Percentiles rank a stretch among this genome's conserved stretches.
Conservation (phyloP, 1,284 basidiomycete genomes). For the Heterobasidion annosum region DNA sequence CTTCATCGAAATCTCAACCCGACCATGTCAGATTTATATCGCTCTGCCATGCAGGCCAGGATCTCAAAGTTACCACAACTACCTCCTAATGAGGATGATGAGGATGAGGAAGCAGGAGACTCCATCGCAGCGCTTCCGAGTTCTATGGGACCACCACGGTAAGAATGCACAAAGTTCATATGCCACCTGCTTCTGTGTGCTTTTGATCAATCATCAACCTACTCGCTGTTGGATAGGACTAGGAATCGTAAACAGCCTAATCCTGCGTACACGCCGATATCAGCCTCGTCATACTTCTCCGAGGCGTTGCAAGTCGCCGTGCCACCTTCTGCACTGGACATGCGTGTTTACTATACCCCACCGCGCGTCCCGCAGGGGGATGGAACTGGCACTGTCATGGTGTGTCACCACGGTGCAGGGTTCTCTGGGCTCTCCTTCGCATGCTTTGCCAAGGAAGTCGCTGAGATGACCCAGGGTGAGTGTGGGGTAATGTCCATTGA, state of each 20-base stretch:
- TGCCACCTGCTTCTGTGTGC: too few relatives aligned
- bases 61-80: conserved; percentile 56
- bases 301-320: conserved; percentile 72
- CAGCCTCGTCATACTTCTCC: conserved; percentile 64
- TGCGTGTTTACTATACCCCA: conserved; percentile 73
- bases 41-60: conserved; percentile 59
- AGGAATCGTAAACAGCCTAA: conserved; percentile 33
- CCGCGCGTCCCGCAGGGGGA: conserved; percentile 27
- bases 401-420: conserved; percentile 94
- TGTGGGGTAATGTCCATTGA: conserved; percentile 83
- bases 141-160: conserved; percentile 52
- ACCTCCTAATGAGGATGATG: conserved; percentile 40
- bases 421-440: conserved; percentile 88
- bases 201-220: background rate
- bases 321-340: conserved; percentile 48
- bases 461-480: conserved; percentile 52
- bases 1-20: too few relatives aligned
- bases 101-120: conserved; percentile 53
- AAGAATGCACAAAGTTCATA: conserved; percentile 20
- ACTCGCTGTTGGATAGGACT: conserved; percentile 2
- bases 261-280: conserved; percentile 61
- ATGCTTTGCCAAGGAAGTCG: conserved; percentile 74
- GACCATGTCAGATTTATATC: conserved; percentile 59
- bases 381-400: conserved; percentile 59
- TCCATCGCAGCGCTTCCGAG: conserved; percentile 50